A percentile compares a stretch with the other conserved stretches of the same genome.
These are phyloP conservation scores for Aspergillus heteromorphus DNA, from an alignment of 495 filamentous ascomycete genomes.

Conservation along the genomic window DNA sequence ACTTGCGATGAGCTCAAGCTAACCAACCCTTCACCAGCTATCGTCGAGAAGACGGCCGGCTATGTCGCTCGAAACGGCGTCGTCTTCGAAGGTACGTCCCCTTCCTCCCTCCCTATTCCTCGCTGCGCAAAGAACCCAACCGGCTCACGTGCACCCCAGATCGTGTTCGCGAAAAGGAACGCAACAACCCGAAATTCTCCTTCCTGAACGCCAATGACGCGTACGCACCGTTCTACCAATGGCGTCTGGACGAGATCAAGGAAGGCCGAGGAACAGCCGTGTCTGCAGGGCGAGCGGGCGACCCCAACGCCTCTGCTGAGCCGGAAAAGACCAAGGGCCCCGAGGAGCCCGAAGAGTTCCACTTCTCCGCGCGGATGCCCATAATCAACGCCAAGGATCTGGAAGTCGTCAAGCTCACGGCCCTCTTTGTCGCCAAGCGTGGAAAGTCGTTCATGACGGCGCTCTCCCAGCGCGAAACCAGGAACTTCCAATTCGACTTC, in stretches of 20 bases:
- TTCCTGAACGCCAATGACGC: slow-evolving; percentile 79
- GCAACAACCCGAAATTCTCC: slow-evolving; percentile 82
- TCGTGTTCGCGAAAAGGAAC: slow-evolving; percentile 80
- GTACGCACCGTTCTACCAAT: slow-evolving; percentile 83
- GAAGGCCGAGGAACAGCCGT: slow-evolving; percentile 76
- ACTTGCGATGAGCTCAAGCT: slow-evolving; percentile 1
- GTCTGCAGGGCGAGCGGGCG: slow-evolving; percentile 68
- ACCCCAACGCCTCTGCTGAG: slow-evolving; percentile 51
- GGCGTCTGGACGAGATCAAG: slow-evolving; percentile 80
- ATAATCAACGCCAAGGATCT: slow-evolving; percentile 94
- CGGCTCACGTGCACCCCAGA: slow-evolving; percentile 37
- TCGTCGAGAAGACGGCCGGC: slow-evolving; percentile 94
- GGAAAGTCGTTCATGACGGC: slow-evolving; percentile 86
- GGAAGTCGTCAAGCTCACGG: slow-evolving; percentile 85
- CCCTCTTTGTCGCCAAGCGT: slow-evolving; percentile 84
- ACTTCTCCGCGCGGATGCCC: slow-evolving; percentile 95
- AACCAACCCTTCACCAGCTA: slow-evolving; percentile 34
- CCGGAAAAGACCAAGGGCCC: slow-evolving; percentile 73
- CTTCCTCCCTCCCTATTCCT: neutral
- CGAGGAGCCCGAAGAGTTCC: slow-evolving; percentile 78
- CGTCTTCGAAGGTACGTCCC: slow-evolving; percentile 66
- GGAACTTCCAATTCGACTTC: slow-evolving; percentile 97
- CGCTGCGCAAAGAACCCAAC: neutral
- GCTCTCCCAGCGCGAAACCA: slow-evolving; percentile 77
- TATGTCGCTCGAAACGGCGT: slow-evolving; percentile 79